Percentiles rank a stretch among this genome's conserved stretches.
These are phyloP conservation scores for Nigrograna mackinnonii DNA, from an alignment of 2,329 filamentous ascomycete species.

Conservation along the genomic window DNA sequence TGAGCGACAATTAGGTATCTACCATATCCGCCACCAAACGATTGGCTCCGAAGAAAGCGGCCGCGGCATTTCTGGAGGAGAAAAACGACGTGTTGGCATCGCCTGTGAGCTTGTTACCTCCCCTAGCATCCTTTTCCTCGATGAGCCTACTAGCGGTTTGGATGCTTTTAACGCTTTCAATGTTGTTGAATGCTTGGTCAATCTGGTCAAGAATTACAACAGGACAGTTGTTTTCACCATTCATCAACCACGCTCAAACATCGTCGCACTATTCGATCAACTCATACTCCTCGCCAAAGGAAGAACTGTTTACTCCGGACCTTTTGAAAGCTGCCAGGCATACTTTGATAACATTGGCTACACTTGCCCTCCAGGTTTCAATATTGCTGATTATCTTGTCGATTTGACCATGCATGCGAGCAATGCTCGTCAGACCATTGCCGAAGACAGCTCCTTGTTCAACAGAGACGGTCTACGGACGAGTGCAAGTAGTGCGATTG, in stretches of 20 bases:
- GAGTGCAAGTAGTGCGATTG: conserved; percentile 82
- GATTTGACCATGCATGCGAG: conserved; percentile 97
- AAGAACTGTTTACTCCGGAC: conserved; percentile 89
- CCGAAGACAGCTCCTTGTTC: conserved; percentile 59
- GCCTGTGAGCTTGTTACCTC: conserved; percentile 97
- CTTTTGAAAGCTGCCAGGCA: conserved; percentile 82
- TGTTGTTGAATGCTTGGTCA: conserved; percentile 93
- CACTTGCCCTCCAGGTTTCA: conserved; percentile 92
- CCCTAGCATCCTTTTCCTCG: conserved; percentile 93
- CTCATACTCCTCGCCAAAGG: conserved; percentile 90
- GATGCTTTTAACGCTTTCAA: conserved; percentile 99
- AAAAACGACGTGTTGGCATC: conserved; percentile 94
- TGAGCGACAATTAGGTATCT: conserved; percentile 92
- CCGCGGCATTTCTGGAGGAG: conserved; percentile 93
- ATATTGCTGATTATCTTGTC: conserved; percentile 97
- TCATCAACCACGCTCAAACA: conserved; percentile 96
- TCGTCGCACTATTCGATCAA: conserved; percentile 94
- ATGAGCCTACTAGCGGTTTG: conserved; percentile 94
- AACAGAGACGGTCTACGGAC: conserved; percentile 68
- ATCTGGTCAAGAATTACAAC: conserved; percentile 93
- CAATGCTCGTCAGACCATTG: conserved; percentile 54
- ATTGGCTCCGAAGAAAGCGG: conserved; percentile 96
- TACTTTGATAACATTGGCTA: conserved; percentile 96
- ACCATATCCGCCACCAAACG: conserved; percentile 89
- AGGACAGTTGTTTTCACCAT: conserved; percentile 98